A percentile compares a stretch with the other conserved stretches of the same genome.
These are phyloP conservation scores for Penicillium turbatum DNA, from an alignment of 495 filamentous ascomycete genomes.

Conservation along the genomic window DNA sequence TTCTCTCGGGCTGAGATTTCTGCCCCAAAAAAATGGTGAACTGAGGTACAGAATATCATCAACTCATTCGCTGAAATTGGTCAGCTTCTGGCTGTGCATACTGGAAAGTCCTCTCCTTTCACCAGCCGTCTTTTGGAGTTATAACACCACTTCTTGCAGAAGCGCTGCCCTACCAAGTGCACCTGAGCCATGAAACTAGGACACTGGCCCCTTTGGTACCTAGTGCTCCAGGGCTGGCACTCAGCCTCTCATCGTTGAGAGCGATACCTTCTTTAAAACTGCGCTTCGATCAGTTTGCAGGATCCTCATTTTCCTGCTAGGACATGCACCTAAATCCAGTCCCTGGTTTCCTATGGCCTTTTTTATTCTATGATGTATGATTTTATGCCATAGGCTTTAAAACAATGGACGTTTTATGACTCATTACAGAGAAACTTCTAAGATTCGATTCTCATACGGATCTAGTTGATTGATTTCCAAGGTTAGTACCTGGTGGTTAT, in stretches of 20 bases:
- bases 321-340: not conserved
- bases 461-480: too few relatives aligned
- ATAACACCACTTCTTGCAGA: not conserved
- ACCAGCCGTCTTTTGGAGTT: too few relatives aligned
- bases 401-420: not conserved
- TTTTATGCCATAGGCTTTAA: not conserved
- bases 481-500: too few relatives aligned
- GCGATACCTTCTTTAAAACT: not conserved
- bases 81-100: not conserved
- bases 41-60: not conserved
- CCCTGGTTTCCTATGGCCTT: not conserved
- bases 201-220: not conserved
- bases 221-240: not conserved
- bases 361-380: not conserved
- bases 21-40: conserved; percentile 58
- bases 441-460: too few relatives aligned
- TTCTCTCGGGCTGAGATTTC: conserved; percentile 60
- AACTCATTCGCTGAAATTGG: not conserved
- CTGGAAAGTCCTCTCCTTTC: not conserved
- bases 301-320: not conserved
- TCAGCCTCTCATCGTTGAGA: not conserved
- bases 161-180: not conserved
- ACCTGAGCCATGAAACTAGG: not conserved
- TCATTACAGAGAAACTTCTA: not conserved
- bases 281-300: not conserved